Percentiles rank a stretch among this genome's conserved stretches.
phyloP scores from a whole-genome alignment of 2,329 filamentous ascomycete genomes.

The Didymella pinodella region DNA sequence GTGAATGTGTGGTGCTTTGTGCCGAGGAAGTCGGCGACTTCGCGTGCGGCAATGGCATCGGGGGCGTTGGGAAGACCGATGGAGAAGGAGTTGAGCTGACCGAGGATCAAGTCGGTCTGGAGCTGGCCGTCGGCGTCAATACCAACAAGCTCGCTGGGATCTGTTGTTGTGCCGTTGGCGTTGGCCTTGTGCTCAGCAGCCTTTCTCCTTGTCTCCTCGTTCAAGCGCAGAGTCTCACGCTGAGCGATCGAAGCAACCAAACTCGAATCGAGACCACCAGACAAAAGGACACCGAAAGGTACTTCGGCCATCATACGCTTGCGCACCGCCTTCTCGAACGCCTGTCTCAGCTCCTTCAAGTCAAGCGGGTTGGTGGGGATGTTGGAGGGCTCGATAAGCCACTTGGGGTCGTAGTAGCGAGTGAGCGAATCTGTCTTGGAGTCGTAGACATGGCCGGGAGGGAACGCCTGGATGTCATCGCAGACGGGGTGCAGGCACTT shows the following conservation, averaged over 20 bases:
- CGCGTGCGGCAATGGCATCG: constrained; percentile 87
- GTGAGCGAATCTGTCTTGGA: constrained; percentile 86
- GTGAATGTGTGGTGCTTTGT: constrained; percentile 99
- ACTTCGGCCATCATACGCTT: constrained; percentile 99
- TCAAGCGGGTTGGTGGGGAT: constrained; percentile 83
- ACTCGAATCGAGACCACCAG: constrained; percentile 94
- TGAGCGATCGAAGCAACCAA: constrained; percentile 95
- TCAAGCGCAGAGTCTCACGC: constrained; percentile 83
- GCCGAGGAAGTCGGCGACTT: constrained; percentile 95
- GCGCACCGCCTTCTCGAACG: constrained; percentile 87
- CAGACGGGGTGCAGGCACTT: constrained; percentile 93
- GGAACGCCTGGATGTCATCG: constrained; percentile 93
- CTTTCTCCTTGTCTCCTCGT: constrained; percentile 64
- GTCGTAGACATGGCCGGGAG: constrained; percentile 94
- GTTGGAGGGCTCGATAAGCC: constrained; percentile 81
- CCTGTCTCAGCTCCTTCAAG: constrained; percentile 79
- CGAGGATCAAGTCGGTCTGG: constrained; percentile 87
- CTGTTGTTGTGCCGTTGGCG: constrained; percentile 22
- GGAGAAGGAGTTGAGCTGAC: constrained; percentile 97
- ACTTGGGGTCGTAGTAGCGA: constrained; percentile 89
- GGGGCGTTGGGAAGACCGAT: constrained; percentile 94
- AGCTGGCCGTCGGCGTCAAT: constrained; percentile 93
- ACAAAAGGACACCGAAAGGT: constrained; percentile 93
- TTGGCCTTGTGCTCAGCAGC: constrained; percentile 46
- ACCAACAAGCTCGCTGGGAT: constrained; percentile 72